A percentile compares a stretch with the other conserved stretches of the same genome.
Conservation (phyloP, 2,329 filamentous ascomycete genomes). For the Scytalidium sp. region DNA sequence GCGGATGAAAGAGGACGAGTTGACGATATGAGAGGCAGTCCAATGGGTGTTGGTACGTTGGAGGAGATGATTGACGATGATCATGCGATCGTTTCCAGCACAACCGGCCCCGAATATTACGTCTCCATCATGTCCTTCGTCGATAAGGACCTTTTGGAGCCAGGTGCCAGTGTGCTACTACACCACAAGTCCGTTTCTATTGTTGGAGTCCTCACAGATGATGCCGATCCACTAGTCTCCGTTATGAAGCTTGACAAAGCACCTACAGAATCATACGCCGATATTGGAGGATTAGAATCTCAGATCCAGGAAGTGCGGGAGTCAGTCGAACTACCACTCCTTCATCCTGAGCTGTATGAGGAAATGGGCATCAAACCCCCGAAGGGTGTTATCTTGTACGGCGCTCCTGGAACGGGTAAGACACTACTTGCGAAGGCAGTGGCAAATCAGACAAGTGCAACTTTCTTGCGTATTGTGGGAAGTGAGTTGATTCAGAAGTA, state of each 20-base stretch:
- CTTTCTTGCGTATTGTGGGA: conserved; percentile 94
- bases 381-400: conserved; percentile 98
- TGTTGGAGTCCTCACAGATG: conserved; percentile 93
- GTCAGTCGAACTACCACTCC: conserved; percentile 89
- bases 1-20: conserved; percentile 93
- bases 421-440: conserved; percentile 95
- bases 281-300: conserved; percentile 91
- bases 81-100: conserved; percentile 96
- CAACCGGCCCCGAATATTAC: conserved; percentile 97
- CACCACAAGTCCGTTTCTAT: conserved; percentile 99
- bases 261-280: conserved; percentile 95
- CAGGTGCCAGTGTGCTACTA: conserved; percentile 88
- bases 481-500: conserved; percentile 99
- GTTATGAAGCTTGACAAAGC: conserved; percentile 99
- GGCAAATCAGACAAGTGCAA: conserved; percentile 97
- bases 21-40: conserved; percentile 97
- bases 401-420: conserved; percentile 95
- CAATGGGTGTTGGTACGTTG: conserved; percentile 96
- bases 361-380: conserved; percentile 99
- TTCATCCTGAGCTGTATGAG: conserved; percentile 97
- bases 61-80: conserved; percentile 99
- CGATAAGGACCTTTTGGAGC: conserved; percentile 96
- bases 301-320: conserved; percentile 98
- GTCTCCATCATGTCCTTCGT: conserved; percentile 99
- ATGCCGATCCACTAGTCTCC: conserved; percentile 90